Percentiles rank a stretch among this genome's conserved stretches.
phyloP scores from a whole-genome alignment of 1,139 yeast genomes.

The Yamadazyma triangularis region DNA sequence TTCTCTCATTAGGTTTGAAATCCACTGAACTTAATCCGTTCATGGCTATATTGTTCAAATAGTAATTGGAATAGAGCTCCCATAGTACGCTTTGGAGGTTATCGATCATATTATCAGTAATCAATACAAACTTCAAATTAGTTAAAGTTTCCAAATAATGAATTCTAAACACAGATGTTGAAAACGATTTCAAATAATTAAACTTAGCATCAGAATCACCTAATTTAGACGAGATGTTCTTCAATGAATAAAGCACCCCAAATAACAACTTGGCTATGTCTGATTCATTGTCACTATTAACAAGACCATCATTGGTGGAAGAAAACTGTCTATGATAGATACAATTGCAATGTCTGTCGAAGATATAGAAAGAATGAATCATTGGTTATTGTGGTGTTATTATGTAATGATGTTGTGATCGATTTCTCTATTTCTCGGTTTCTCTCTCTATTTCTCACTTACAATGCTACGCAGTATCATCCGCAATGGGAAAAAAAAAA shows the following conservation, averaged over 20 bases:
- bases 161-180: constrained; percentile 70
- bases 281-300: constrained; percentile 54
- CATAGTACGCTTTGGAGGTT: constrained; percentile 57
- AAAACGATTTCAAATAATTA: constrained; percentile 59
- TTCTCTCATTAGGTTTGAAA: constrained; percentile 33
- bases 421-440: constrained; percentile 43
- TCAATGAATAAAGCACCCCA: constrained; percentile 80
- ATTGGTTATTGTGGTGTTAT: constrained; percentile 25
- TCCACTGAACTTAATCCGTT: constrained; percentile 58
- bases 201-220: constrained; percentile 25
- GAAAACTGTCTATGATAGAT: constrained; percentile 65
- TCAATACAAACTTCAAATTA: constrained; percentile 67
- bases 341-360: constrained; percentile 85
- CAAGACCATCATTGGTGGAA: constrained; percentile 30
- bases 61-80: constrained; percentile 64
- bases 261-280: constrained; percentile 75
- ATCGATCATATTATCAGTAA: constrained; percentile 65
- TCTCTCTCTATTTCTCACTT: constrained; percentile 41
- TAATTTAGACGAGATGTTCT: constrained; percentile 67
- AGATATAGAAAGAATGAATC: constrained; percentile 74
- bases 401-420: constrained; percentile 31
- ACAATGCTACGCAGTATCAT: constrained; percentile 50
- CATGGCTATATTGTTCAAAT: constrained; percentile 63
- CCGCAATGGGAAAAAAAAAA: constrained; percentile 64
- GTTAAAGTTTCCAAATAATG: constrained; percentile 80